Evolutionary conservation across 371 early-diverging fungal genomes (phyloP), one percentile per base, ranked within the genome.

Genomic region (Lichtheimia ramosa): DNA sequence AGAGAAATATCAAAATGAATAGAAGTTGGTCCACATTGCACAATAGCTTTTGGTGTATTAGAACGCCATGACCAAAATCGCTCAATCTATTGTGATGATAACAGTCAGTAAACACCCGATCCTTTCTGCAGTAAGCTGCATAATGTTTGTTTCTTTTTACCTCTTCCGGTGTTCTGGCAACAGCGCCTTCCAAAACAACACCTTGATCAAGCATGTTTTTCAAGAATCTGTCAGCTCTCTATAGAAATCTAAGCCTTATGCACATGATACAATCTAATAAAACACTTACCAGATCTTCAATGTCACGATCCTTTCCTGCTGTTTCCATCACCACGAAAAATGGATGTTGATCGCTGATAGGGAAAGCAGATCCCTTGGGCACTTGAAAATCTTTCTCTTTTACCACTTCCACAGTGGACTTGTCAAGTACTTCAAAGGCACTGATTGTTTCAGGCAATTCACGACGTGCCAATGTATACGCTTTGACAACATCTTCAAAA

Each of bases 351-450:
- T 73, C 74, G 8, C 72, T 58, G 23, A 92, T 78, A 0, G 91
- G 94, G 55, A 73, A 75, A 5, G 59, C 34, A 0, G 61, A 40
- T 10, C 79, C 74, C 28, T 77, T 69, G 39, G 74, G 66, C 5
- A 81, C 78, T 8, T 70, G 73, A 55, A 65, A 70, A 34, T 64
- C 70, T 54, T 92, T 87, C 14, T 68, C 51, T 27, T 82, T 61
- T 15, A 94, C 89, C 13, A 93, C 76, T 23, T 73, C 64, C 3
- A 88, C 64, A 5, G 88, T 81, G 23, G 70, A 78, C 18, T 67
- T 49, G 69, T 98, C 98, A 85, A 91, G 91, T 60, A 97, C 95
- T 77, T 98, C 98, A 65, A 92, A 98, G 0, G 97, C 96, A 3
- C 93, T 90, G 8, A 97, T 72, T 21, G 95, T 89, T 74, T 96